A percentile compares a stretch with the other conserved stretches of the same genome.
Evolutionary conservation across 495 filamentous ascomycete species (phyloP).

Genomic region (Podospora pseudoanserina): DNA sequence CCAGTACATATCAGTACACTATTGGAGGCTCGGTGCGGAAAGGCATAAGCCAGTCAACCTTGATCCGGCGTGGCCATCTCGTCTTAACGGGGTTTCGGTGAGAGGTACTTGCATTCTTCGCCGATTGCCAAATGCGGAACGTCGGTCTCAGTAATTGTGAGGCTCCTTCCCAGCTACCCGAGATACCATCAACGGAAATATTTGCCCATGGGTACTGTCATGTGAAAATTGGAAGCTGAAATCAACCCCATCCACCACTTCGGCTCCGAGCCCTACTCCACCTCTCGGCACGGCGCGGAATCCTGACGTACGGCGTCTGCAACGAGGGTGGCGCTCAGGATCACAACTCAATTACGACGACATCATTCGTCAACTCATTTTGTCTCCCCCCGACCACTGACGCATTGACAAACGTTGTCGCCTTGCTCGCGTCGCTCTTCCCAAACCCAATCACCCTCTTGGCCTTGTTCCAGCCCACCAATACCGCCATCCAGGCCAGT

Average conservation of each 20-base stretch:
- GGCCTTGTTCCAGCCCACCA: background rate
- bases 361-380: background rate
- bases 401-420: background rate
- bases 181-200: too few species aligned
- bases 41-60: background rate
- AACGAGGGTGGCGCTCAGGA: background rate
- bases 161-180: background rate
- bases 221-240: background rate
- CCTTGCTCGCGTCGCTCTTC: background rate
- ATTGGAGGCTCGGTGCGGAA: background rate
- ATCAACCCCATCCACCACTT: background rate
- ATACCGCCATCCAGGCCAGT: conserved; percentile 21
- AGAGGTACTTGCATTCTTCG: background rate
- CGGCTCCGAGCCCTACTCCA: background rate
- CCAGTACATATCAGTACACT: background rate
- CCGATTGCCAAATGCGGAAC: background rate
- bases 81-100: background rate
- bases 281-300: background rate
- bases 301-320: background rate
- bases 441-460: background rate
- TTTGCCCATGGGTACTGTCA: too few species aligned
- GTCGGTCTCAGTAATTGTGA: background rate
- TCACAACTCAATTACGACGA: background rate
- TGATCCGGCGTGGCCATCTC: too few species aligned
- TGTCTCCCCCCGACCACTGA: background rate